Percentiles rank a stretch among this genome's conserved stretches.
These are phyloP conservation scores for Trichoderma pleuroti DNA, from an alignment of 2,329 filamentous ascomycete genomes.

Conservation along the genomic window DNA sequence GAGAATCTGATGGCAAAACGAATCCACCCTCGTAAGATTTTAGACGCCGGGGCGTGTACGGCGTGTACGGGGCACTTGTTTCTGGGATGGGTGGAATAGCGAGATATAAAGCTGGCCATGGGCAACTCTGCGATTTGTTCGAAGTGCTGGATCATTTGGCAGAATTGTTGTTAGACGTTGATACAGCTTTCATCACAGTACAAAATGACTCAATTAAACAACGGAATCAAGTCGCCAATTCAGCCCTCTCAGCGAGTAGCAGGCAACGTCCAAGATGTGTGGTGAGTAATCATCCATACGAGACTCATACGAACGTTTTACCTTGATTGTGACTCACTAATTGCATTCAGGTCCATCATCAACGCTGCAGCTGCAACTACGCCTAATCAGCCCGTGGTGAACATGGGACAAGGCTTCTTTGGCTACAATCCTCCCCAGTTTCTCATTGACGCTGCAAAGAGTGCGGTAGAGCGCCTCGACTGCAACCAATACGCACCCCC, in stretches of 20 bases:
- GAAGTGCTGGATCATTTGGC: not conserved
- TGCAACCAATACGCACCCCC: conserved; percentile 7
- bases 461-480: not conserved
- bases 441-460: conserved; percentile 1
- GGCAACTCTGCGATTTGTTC: not conserved
- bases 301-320: not conserved
- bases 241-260: not conserved
- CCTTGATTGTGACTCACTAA: not conserved
- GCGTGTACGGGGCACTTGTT: not conserved
- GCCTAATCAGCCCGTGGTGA: not conserved
- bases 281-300: not conserved
- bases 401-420: conserved; percentile 9
- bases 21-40: conserved; percentile 9
- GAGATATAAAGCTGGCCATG: not conserved
- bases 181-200: not conserved
- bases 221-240: conserved; percentile 4
- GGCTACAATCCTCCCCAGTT: conserved; percentile 10
- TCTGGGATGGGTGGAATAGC: not conserved
- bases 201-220: not conserved
- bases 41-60: not conserved
- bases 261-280: not conserved
- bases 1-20: not conserved
- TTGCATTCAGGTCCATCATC: not conserved
- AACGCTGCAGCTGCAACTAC: conserved; percentile 6
- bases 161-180: not conserved